A percentile compares a stretch with the other conserved stretches of the same genome.
Conservation (phyloP, 495 filamentous ascomycete species). For the Hypoxylon lenormandii region DNA sequence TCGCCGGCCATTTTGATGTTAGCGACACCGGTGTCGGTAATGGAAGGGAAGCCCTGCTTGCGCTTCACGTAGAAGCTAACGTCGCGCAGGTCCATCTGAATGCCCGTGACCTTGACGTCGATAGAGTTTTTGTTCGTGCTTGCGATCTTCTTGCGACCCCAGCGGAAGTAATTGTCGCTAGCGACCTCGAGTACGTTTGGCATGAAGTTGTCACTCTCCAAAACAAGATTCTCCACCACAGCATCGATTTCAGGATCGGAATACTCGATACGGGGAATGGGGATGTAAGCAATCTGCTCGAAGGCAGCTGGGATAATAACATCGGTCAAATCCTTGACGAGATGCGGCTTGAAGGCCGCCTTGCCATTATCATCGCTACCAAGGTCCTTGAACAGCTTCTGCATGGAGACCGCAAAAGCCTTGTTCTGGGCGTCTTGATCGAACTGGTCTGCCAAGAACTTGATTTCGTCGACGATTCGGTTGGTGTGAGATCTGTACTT, state of each 20-base stretch:
- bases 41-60: constrained; percentile 92
- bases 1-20: constrained; percentile 89
- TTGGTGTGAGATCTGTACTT: constrained; percentile 90
- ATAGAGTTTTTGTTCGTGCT: constrained; percentile 85
- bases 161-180: constrained; percentile 94
- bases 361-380: constrained; percentile 84
- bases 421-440: constrained; percentile 87
- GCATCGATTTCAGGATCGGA: constrained; percentile 86
- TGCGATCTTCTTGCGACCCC: constrained; percentile 81
- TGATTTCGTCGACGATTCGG: constrained; percentile 86
- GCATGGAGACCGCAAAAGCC: constrained; percentile 76
- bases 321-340: constrained; percentile 86
- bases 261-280: constrained; percentile 93
- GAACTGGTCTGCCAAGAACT: constrained; percentile 89
- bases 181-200: constrained; percentile 92
- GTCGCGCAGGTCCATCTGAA: constrained; percentile 88
- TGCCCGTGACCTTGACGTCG: constrained; percentile 84
- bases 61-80: constrained; percentile 95
- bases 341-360: constrained; percentile 87
- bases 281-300: constrained; percentile 89
- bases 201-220: constrained; percentile 97
- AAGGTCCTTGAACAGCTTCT: constrained; percentile 88
- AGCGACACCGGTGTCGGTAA: constrained; percentile 89
- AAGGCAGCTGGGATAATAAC: constrained; percentile 87
- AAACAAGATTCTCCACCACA: constrained; percentile 89